Evolutionary conservation across 495 filamentous ascomycete genomes (phyloP).

Genomic region (Amorphotheca resinae): DNA sequence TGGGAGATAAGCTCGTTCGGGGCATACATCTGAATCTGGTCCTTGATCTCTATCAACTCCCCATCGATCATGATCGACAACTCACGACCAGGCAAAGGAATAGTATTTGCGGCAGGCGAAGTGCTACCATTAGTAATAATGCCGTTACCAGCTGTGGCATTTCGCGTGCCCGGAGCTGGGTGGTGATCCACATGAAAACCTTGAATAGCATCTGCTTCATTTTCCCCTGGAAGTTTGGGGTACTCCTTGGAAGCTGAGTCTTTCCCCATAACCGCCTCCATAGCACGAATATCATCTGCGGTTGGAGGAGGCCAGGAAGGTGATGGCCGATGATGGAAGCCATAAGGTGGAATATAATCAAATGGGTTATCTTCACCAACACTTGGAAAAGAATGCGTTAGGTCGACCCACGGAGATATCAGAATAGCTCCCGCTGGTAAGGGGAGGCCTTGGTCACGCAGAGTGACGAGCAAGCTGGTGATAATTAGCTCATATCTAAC

Average conservation of each 20-base stretch:
- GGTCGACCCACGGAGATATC: conserved; percentile 86
- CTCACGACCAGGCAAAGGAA: conserved; percentile 15
- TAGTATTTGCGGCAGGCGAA: conserved; percentile 14
- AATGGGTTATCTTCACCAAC: conserved; percentile 55
- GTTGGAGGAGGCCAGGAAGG: conserved; percentile 85
- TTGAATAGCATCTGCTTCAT: conserved; percentile 20
- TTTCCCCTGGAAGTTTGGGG: conserved; percentile 4
- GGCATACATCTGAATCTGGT: conserved; percentile 93
- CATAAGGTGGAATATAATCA: conserved; percentile 79
- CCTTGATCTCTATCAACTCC: conserved; percentile 57
- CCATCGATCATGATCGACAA: conserved; percentile 60
- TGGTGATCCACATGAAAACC: conserved; percentile 16
- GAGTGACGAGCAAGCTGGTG: conserved; percentile 53
- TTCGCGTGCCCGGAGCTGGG: conserved; percentile 6
- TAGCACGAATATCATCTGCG: conserved; percentile 42
- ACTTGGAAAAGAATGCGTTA: conserved; percentile 90
- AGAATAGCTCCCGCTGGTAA: conserved; percentile 81
- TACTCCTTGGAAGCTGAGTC: conserved; percentile 5
- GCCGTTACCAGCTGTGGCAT: conserved; percentile 12
- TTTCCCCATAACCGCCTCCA: conserved; percentile 17
- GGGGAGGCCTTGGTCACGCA: conserved; percentile 70
- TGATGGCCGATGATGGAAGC: conserved; percentile 78
- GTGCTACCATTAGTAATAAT: conserved; percentile 3
- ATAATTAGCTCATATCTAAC: conserved; percentile 14
- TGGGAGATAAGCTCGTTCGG: conserved; percentile 78